phyloP scores from a whole-genome alignment of 2,329 filamentous ascomycete species.

The Xylaria digitata region DNA sequence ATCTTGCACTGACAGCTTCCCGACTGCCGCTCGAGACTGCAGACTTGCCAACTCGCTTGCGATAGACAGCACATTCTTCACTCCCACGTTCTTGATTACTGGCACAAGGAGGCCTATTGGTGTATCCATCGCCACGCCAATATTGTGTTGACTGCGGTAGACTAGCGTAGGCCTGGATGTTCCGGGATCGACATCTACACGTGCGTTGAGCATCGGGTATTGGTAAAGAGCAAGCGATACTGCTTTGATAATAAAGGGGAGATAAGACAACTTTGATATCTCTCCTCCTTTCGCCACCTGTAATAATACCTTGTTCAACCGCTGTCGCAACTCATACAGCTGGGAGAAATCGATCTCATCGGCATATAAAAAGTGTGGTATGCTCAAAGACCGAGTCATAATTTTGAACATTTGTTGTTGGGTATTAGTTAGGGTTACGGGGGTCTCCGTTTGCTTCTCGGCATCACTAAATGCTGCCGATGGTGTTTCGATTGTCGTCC shows the following conservation, averaged over 20 bases:
- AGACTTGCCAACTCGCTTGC: constrained; percentile 80
- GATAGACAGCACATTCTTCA: constrained; percentile 80
- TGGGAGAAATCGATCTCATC: constrained; percentile 87
- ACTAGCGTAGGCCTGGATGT: constrained; percentile 78
- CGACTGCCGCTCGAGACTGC: constrained; percentile 76
- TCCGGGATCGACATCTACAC: constrained; percentile 71
- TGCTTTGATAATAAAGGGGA: constrained; percentile 96
- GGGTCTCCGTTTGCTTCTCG: constrained; percentile 73
- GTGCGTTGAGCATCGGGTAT: constrained; percentile 88
- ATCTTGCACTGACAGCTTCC: constrained; percentile 79
- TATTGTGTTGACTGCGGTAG: constrained; percentile 88
- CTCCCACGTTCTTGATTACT: constrained; percentile 85
- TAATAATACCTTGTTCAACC: constrained; percentile 74
- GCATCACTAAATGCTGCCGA: constrained; percentile 50
- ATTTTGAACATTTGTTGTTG: constrained; percentile 97
- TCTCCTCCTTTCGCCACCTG: constrained; percentile 55
- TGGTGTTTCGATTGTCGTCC: constrained; percentile 45
- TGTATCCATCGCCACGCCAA: constrained; percentile 95
- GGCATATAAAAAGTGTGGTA: constrained; percentile 95
- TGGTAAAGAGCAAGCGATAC: constrained; percentile 84
- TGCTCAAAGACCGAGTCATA: constrained; percentile 91
- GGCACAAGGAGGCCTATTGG: constrained; percentile 89
- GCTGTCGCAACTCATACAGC: constrained; percentile 77
- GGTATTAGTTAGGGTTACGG: constrained; percentile 76
- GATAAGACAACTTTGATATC: constrained; percentile 80